Percentiles rank a stretch among this genome's conserved stretches.
Conservation (phyloP, 2,329 filamentous ascomycete species). For the Fonsecaea nubica region DNA sequence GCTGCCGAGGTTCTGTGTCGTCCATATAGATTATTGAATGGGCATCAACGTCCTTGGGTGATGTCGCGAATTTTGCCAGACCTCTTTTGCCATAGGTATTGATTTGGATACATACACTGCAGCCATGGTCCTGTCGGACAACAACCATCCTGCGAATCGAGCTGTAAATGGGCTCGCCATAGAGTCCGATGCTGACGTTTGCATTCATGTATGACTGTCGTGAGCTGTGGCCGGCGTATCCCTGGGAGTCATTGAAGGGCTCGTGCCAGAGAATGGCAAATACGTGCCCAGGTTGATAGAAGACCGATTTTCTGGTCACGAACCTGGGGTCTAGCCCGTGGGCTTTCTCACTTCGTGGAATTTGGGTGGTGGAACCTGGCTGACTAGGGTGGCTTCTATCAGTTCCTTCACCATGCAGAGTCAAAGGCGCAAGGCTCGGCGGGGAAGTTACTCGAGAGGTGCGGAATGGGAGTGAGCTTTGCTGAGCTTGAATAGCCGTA, state of each 20-base stretch:
- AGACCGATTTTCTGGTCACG: neutral
- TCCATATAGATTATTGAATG: constrained; percentile 50
- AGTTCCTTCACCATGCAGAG: neutral
- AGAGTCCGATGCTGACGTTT: constrained; percentile 20
- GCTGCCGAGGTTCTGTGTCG: constrained; percentile 28
- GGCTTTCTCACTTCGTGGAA: neutral
- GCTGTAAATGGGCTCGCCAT: constrained; percentile 38
- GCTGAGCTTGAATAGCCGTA: neutral
- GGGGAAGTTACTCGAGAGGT: neutral
- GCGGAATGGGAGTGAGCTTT: neutral
- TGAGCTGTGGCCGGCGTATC: neutral
- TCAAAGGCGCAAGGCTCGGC: neutral
- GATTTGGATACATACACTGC: constrained; percentile 48
- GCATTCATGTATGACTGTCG: neutral
- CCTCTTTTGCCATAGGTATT: constrained; percentile 50
- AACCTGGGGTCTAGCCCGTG: neutral
- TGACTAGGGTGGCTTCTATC: neutral
- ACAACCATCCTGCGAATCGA: constrained; percentile 47
- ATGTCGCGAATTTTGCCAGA: constrained; percentile 46
- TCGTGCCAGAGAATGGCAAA: constrained; percentile 16
- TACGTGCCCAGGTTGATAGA: constrained; percentile 3
- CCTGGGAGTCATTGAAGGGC: neutral
- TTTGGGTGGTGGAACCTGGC: neutral
- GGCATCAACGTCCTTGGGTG: constrained; percentile 39
- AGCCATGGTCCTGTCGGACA: constrained; percentile 40